Evolutionary conservation across 2,329 filamentous ascomycete species (phyloP), one percentile per base, ranked within the genome.

Genomic region (Acephala macrosclerotiorum): DNA sequence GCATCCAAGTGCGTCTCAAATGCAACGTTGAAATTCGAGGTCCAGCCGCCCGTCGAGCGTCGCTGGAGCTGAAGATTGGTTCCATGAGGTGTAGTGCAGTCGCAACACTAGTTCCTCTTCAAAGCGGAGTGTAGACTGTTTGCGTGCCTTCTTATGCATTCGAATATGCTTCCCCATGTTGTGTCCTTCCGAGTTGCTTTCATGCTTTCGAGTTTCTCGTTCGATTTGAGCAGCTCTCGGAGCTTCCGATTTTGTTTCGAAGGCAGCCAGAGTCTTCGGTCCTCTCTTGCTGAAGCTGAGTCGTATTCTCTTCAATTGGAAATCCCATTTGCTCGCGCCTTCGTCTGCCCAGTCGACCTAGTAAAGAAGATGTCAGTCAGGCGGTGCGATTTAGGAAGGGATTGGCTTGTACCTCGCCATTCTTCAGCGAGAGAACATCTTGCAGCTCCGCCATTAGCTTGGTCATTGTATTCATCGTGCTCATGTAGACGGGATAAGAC

Each of bases 271-370:
- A 33, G 59, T 68, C 22, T 49, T 61, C 26, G 47, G 47, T 0
- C 71, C 70, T 58, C 67, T 68, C 40, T 73, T 71, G 51, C 68
- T 72, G 55, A 74, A 73, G 57, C 68, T 72, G 18, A 68, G 53
- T 3, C 66, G 64, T 20, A 74, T 70, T 56, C 70, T 65, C 35
- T 72, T 68, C 36, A 70, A 35, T 65, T 75, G 70, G 33, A 74
- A 75, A 25, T 73, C 61, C 69, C 70, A 73, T 55, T 36, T 58
- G 22, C 65, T 69, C 14, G 66, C 66, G 11, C 68, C 71, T 2
- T 70, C 63, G 1, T 62, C 58, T 26, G 67, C 68, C 72, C 72
- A 74, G 20, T 72, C 68, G 59, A 73, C 63, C 68, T 73, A 47
- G 18, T 51, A 42, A 29, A 49, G 45, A 45, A 42, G 49, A 56